Evolutionary conservation across 192 early-diverging fungal species (phyloP), one percentile per base, ranked within the genome.

Genomic region (Coemansia sp.): DNA sequence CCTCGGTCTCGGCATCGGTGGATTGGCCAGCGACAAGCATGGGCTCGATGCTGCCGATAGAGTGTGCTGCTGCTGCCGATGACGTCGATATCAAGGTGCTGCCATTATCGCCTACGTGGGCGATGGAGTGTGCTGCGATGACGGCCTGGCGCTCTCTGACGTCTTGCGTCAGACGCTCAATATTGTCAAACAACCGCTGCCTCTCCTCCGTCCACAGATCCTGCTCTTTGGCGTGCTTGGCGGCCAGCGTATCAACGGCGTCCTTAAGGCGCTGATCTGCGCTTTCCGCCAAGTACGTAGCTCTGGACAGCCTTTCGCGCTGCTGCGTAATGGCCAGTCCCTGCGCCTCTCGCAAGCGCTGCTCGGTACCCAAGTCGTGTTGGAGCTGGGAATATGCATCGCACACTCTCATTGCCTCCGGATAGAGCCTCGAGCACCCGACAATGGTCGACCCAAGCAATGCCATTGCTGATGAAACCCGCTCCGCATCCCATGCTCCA

Each of bases 291-390:
- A 76, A 44, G 61, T 64, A 67, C 22, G 20, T 68, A 15, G 75
- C 75, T 5, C 59, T 55, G 30, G 64, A n/a, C 20, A 82, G 62
- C 61, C 64, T 75, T 30, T 82, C 79, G 59, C 79, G 79, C 68
- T 82, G 79, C 67, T 82, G 74, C 16, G 70, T 49, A 30, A 82
- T 82, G n/a, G 74, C 74, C 55, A 82, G 53, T 1, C 74, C 74
- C 65, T 82, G 79, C 0, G 74, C 79, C 59, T 82, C 79, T 40
- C 79, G 79, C n/a, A 82, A 68, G 30, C 79, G 79, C 74, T 56
- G 62, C 52, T 82, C 79, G 15, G 74, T 71, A 41, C 61, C 68
- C 64, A 82, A 49, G 29, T 82, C 79, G 37, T 44, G 65, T 40
- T 68, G 67, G 47, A 70, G 63, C 35, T 62, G 79, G 20, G 37